phyloP scores from a whole-genome alignment of 1,284 basidiomycete genomes.

The Ceratobasidium sp. region DNA sequence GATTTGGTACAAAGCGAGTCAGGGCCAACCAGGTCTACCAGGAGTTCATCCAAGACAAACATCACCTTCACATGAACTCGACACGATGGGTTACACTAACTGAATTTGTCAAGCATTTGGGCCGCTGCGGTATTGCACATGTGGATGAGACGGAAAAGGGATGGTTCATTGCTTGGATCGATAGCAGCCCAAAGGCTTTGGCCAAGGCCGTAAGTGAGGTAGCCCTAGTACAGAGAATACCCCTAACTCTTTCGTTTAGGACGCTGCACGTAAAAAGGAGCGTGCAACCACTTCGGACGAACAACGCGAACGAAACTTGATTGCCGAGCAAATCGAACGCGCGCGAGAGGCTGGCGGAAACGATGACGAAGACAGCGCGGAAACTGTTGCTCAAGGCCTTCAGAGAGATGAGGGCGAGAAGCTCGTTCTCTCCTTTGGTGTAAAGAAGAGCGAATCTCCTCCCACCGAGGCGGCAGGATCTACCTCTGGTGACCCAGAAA shows the following conservation, averaged over 20 bases:
- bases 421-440: constrained; percentile 68
- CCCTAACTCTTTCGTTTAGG: constrained; percentile 57
- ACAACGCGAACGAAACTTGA: constrained; percentile 86
- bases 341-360: constrained; percentile 60
- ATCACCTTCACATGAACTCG: constrained; percentile 97
- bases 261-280: constrained; percentile 91
- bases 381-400: constrained; percentile 63
- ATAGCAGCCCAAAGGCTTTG: constrained; percentile 91
- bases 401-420: constrained; percentile 75
- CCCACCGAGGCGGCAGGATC: constrained; percentile 47
- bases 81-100: constrained; percentile 97
- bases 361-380: constrained; percentile 51
- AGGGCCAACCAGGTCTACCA: constrained; percentile 96
- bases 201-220: constrained; percentile 74
- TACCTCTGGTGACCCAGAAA: not conserved
- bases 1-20: constrained; percentile 92
- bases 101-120: constrained; percentile 92
- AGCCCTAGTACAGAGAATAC: constrained; percentile 4
- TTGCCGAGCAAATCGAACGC: constrained; percentile 93
- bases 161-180: constrained; percentile 96
- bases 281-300: constrained; percentile 91
- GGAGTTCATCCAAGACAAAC: constrained; percentile 95
- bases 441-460: constrained; percentile 52
- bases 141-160: constrained; percentile 99
- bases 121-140: constrained; percentile 83